These are phyloP conservation scores for Austroboletus niveus DNA, from an alignment of 1,284 basidiomycete species.

Conservation along the genomic window DNA sequence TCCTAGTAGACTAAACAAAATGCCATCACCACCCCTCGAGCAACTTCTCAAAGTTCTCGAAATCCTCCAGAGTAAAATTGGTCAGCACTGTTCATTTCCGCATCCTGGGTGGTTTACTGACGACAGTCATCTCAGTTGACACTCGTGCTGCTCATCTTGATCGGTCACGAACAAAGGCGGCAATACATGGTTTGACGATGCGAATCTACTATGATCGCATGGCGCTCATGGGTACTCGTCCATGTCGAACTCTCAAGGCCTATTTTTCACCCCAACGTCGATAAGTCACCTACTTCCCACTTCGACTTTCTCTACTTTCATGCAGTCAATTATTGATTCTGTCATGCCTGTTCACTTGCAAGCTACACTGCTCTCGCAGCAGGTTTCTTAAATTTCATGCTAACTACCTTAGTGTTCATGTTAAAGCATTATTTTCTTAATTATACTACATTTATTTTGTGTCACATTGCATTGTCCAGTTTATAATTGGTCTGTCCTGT, in stretches of 20 bases:
- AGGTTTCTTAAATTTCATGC: too few relatives aligned
- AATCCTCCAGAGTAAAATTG: conserved; percentile 56
- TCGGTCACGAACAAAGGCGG: conserved; percentile 65
- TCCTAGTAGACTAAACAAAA: conserved; percentile 37
- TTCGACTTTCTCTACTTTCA: background rate
- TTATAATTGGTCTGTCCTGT: too few relatives aligned
- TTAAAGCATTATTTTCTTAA: too few relatives aligned
- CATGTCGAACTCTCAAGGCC: conserved; percentile 26
- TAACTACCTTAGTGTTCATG: too few relatives aligned
- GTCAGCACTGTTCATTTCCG: conserved; percentile 40
- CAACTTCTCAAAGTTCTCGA: conserved; percentile 47
- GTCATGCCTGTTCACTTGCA: too few relatives aligned
- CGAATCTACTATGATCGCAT: conserved; percentile 61
- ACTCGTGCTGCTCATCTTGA: conserved; percentile 70
- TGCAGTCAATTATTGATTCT: background rate
- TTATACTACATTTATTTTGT: too few relatives aligned
- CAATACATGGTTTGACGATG: conserved; percentile 58
- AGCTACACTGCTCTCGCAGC: too few relatives aligned
- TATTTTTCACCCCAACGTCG: conserved; percentile 31
- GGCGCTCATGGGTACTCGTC: conserved; percentile 28
- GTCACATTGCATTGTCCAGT: too few relatives aligned
- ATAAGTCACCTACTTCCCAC: conserved; percentile 3
- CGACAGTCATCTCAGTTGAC: conserved; percentile 49
- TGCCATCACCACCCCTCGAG: conserved; percentile 40
- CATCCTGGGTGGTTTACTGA: background rate